Base-by-base conservation (phyloP, 208 protist species). In the Leishmania major region DNA sequence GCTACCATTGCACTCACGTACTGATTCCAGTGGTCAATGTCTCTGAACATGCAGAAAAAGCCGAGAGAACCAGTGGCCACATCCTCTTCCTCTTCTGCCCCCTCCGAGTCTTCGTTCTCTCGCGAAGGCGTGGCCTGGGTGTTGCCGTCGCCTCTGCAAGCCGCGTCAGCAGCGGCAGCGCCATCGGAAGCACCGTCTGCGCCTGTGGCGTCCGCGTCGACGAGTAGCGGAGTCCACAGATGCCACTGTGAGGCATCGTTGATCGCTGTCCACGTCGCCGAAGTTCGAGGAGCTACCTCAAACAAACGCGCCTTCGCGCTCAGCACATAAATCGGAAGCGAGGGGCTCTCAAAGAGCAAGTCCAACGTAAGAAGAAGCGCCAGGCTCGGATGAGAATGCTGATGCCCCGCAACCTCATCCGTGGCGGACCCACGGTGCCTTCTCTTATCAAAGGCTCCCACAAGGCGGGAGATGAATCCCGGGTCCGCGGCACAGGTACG, bases 31-130 rank as follows among this genome's bases (percentile, higher is more conserved):
- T 94, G 89, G 17, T 25, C 67, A 40, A 80, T 78, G 67, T 91
- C 88, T 57, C 94, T 87, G 78, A 97, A 94, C 31, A 97, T 87
- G 55, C 94, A 92, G 72, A 97, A 95, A 72, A 97, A 97, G 71
- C 81, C 89, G 8, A 83, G 75, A 64, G 85, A 60, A 6, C 40
- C 28, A n/a, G 79, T 85, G 19, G n/a, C 74, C 70, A 28, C 73
- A 22, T 82, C 85, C 43, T 86, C 87, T 8, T 77, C 83, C 43
- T 45, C 43, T 7, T 82, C 82, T 8, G 66, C 62, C 7, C 83
- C 72, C 22, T 83, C 72, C 31, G 71, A 75, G 40, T 82, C 79
- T n/a, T 67, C 55, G 37, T 22, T 51, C 22, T 69, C 57, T n/a
- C 35, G 28, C n/a, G 40, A 47, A 35, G 77, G 22, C 22, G 47